A percentile compares a stretch with the other conserved stretches of the same genome.
These are phyloP conservation scores for Anthostomella pinea DNA, from an alignment of 2,329 filamentous ascomycete species.

Conservation along the genomic window DNA sequence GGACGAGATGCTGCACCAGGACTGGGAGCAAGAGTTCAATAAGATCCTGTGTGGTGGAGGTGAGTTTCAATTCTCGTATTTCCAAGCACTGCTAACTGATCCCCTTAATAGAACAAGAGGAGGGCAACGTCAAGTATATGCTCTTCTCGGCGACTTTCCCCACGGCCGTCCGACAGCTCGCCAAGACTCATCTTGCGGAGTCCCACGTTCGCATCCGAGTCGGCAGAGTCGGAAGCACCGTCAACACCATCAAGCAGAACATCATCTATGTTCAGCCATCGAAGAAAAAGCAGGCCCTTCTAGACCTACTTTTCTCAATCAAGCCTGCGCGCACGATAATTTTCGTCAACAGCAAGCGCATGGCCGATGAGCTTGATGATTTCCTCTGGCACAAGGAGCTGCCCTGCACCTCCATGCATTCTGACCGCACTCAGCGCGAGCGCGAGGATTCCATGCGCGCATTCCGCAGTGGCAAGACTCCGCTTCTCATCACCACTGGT, in stretches of 20 bases:
- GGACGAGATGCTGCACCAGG: conserved; percentile 80
- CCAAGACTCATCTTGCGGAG: conserved; percentile 69
- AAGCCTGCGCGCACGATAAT: conserved; percentile 78
- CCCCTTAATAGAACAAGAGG: conserved; percentile 62
- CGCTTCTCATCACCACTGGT: conserved; percentile 83
- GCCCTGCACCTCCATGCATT: conserved; percentile 85
- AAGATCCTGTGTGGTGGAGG: conserved; percentile 78
- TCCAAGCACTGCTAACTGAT: conserved; percentile 20
- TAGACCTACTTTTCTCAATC: conserved; percentile 68
- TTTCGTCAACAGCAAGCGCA: conserved; percentile 80
- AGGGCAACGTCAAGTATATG: conserved; percentile 66
- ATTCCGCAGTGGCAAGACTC: conserved; percentile 72
- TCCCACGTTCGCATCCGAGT: conserved; percentile 80
- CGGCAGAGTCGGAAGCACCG: conserved; percentile 80
- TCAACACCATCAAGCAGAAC: conserved; percentile 78
- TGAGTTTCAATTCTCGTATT: conserved; percentile 41
- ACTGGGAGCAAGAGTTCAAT: conserved; percentile 75
- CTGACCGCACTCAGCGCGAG: conserved; percentile 82
- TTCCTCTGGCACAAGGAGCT: conserved; percentile 76
- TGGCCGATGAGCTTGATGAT: conserved; percentile 83
- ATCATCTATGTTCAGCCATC: conserved; percentile 64
- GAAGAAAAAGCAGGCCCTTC: conserved; percentile 67
- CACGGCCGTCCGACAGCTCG: conserved; percentile 71
- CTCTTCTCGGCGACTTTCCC: conserved; percentile 97
- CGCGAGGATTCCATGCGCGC: conserved; percentile 87